Evolutionary conservation across 805 yeast genomes (phyloP).

Genomic region (Phaffomyces thermotolerans): DNA sequence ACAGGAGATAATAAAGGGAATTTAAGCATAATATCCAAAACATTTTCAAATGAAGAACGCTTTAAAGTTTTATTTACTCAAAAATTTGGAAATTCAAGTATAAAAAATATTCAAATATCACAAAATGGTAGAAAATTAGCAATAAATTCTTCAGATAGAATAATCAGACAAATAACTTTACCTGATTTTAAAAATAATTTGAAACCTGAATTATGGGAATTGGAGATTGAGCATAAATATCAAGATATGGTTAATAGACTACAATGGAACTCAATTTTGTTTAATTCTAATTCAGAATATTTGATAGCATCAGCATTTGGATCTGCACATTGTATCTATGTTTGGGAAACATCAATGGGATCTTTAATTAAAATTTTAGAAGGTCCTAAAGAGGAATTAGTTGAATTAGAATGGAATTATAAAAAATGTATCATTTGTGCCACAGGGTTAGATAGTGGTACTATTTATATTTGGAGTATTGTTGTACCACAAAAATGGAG

Average conservation of each 20-base stretch:
- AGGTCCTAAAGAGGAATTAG: conserved; percentile 83
- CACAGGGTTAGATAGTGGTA: conserved; percentile 80
- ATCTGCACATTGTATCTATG: conserved; percentile 79
- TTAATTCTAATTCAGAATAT: conserved; percentile 72
- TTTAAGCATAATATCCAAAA: conserved; percentile 41
- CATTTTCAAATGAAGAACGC: background rate
- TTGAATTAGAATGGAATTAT: conserved; percentile 83
- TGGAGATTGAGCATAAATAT: conserved; percentile 72
- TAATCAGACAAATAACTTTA: conserved; percentile 54
- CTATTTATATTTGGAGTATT: conserved; percentile 75
- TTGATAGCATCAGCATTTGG: conserved; percentile 86
- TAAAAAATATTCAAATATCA: conserved; percentile 59
- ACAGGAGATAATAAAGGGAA: conserved; percentile 81
- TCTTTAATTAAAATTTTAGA: conserved; percentile 83
- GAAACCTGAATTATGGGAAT: conserved; percentile 30
- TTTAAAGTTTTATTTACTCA: conserved; percentile 36
- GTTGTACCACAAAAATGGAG: conserved; percentile 90
- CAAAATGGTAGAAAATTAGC: conserved; percentile 56
- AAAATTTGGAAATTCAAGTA: conserved; percentile 60
- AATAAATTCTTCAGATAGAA: conserved; percentile 70
- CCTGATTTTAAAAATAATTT: conserved; percentile 26
- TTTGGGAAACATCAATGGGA: conserved; percentile 90
- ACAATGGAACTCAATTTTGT: conserved; percentile 80
- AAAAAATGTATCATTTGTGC: conserved; percentile 68
- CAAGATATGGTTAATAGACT: conserved; percentile 85